Base-by-base conservation (phyloP, 805 yeast genomes). In the Metschnikowia orientalis region DNA sequence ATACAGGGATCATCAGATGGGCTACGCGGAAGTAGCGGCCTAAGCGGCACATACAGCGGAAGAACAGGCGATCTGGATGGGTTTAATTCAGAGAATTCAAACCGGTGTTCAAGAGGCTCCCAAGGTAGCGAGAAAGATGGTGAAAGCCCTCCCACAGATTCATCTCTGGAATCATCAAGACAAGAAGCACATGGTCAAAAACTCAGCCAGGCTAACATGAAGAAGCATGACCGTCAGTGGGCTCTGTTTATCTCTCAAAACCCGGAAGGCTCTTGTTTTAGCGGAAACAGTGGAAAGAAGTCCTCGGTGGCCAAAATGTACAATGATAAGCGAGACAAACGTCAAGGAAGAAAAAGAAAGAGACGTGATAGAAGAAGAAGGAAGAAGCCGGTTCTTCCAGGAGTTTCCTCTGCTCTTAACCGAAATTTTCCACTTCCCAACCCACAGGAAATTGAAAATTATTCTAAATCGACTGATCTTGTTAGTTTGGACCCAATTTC, bases 401-500 rank as follows among this genome's bases (percentile, higher is more conserved):
- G n/a, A 8, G 35, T 46, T 6, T 33, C 37, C 10, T 40, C 43
- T 2, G 38, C 44, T 17, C 32, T 46, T 8, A 38, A 38, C 20
- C 44, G 50, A 11, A 26, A 38, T 10, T 46, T 46, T 28, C 48
- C 50, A 8, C 44, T 44, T 11, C 48, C 48, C n/a, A 41, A 37
- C 23, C 50, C 50, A 8, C 29, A 25, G 15, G 40, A 44, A 28
- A 46, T 46, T 21, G 50, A 44, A 22, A 23, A 38, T 13, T 46
- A 46, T 31, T 38, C 44, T n/a, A 40, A 36, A 14, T 38, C 26
- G 12, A 21, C 35, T 15, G 50, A 45, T 23, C 20, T 32, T 15
- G 50, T 45, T 17, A 39, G 28, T 17, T 37, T 45, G 23, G 39
- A 41, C 13, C 32, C 43, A n/a, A 39, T 45, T 20, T 26, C 40